phyloP scores from a whole-genome alignment of 306 rosid genomes.

The Alnus rubra region DNA sequence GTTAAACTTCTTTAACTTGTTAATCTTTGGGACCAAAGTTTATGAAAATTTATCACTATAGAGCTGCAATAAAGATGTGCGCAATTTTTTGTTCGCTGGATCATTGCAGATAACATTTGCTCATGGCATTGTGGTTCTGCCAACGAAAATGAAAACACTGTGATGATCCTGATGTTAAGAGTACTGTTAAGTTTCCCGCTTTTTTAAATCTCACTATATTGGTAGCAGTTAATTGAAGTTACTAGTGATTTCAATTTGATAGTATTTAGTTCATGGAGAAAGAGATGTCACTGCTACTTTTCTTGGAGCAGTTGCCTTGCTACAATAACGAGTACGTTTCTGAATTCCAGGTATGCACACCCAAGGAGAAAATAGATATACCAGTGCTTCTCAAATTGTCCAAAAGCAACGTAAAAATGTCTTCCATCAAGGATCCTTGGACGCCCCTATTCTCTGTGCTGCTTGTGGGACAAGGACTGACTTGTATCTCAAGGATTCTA shows the following conservation, averaged over 20 bases:
- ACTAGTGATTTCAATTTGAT: no score
- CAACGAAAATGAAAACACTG: no score
- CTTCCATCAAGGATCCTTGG: conserved; percentile 40
- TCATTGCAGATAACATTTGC: background rate
- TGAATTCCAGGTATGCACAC: conserved; percentile 37
- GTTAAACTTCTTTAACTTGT: background rate
- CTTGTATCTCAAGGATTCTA: conserved; percentile 56
- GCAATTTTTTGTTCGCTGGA: background rate
- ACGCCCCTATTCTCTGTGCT: conserved; percentile 68
- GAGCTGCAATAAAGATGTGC: background rate
- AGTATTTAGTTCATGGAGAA: background rate
- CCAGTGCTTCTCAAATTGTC: conserved; percentile 38
- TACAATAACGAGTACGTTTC: background rate
- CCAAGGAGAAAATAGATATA: conserved; percentile 32
- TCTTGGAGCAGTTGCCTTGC: background rate
- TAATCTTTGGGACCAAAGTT: no score
- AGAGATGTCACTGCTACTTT: background rate
- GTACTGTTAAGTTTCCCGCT: background rate
- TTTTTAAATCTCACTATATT: background rate
- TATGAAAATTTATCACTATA: no score
- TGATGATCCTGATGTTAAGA: no score
- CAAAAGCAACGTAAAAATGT: conserved; percentile 33
- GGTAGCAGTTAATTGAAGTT: no score
- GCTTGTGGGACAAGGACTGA: conserved; percentile 70
- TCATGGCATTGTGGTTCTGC: no score